Conservation (phyloP, 2,329 filamentous ascomycete species). For the Thielaviopsis populi region DNA sequence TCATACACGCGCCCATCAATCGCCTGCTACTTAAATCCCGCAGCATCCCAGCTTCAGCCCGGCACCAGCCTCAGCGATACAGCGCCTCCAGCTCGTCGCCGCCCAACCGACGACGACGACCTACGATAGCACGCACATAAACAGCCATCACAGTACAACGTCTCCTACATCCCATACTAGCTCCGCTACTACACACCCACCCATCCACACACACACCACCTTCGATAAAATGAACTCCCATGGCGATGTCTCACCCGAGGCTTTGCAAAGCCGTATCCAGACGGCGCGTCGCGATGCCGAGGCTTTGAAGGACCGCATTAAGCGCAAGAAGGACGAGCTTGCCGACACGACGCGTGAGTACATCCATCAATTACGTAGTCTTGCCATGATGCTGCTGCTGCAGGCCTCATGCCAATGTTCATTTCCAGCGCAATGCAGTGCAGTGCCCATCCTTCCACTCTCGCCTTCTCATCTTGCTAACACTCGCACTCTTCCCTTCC, state of each 20-base stretch:
- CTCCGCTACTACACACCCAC: no score
- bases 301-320: constrained; percentile 95
- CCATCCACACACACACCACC: neutral
- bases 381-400: no score
- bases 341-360: constrained; percentile 91
- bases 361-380: neutral
- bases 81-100: neutral
- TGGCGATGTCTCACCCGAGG: constrained; percentile 53
- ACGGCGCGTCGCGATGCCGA: constrained; percentile 93
- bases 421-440: neutral
- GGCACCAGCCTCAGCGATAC: no score
- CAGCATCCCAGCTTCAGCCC: no score
- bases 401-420: no score
- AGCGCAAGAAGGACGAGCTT: constrained; percentile 99
- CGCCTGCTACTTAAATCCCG: neutral
- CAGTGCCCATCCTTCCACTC: no score
- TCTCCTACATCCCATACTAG: neutral
- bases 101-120: no score
- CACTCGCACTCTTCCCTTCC: neutral
- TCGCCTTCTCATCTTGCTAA: neutral
- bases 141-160: neutral
- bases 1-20: neutral
- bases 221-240: constrained; percentile 38
- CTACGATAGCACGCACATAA: constrained; percentile 7
- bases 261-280: constrained; percentile 86